Evolutionary conservation across 2,329 filamentous ascomycete species (phyloP), one percentile per base, ranked within the genome.

Genomic region (Aspergillus felis): DNA sequence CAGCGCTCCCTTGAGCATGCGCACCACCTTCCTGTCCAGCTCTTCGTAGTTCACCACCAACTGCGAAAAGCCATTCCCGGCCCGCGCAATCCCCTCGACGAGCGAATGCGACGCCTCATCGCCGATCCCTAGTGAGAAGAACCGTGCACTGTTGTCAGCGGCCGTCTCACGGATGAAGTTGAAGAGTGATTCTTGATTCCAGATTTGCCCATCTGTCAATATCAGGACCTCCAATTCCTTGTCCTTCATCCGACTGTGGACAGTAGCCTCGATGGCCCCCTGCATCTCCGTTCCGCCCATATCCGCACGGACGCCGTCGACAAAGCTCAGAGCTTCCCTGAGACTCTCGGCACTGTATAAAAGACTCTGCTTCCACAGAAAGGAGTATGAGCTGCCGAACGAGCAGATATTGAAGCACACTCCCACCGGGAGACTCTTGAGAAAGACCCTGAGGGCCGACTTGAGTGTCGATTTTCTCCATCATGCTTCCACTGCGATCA

Each of bases 1-100:
- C 22, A 91, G 71, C 0, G 87, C 84, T 0, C 83, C 88, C 67
- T 89, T 90, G 56, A 92, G 76, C 88, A 92, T 91, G 2, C 88
- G 82, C 2, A 91, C 80, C 1, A 91, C 81, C 68, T 88, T 89
- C 61, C 76, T 82, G 64, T 88, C 84, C 72, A 90, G 83, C 66
- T 86, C 84, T 68, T 91, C 88, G 1, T 81, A 75, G 6, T 83
- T 73, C 1, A 77, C 78, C 0, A 91, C 87, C 0, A 81, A 78
- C 68, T 91, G 88, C 0, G 82, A 71, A 58, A 87, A 84, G 0
- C 84, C 84, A 53, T 83, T 81, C 0, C 84, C 85, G 12, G 80
- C 79, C 52, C 79, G 77, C 20, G 84, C 84, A 56, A 87, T 76
- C 1, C 84, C 84, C 64, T 87, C 81, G 10, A 87, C 79, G 2